These are phyloP conservation scores for Cercophora newfieldiana DNA, from an alignment of 495 filamentous ascomycete genomes.

Conservation along the genomic window DNA sequence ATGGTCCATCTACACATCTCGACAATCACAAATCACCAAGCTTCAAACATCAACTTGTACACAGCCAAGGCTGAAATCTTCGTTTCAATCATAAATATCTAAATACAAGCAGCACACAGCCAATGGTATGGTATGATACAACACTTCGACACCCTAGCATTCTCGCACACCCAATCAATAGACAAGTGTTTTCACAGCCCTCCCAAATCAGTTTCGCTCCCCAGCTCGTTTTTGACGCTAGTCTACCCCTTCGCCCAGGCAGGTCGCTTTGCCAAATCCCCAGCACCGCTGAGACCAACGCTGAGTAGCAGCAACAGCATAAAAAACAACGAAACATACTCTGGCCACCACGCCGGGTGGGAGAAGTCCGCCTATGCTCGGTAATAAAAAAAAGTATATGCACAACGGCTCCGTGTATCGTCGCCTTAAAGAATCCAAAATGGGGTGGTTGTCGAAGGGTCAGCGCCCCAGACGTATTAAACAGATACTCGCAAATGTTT, in stretches of 20 bases:
- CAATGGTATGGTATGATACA: slow-evolving; percentile 6
- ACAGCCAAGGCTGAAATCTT: slow-evolving; percentile 9
- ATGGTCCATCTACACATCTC: too few species aligned
- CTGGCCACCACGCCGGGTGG: background rate
- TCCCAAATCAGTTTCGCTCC: too few species aligned
- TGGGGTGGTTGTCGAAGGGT: background rate
- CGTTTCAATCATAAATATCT: slow-evolving; percentile 11
- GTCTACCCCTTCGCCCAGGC: too few species aligned
- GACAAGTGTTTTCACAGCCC: background rate
- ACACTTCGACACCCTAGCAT: background rate
- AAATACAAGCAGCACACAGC: slow-evolving; percentile 10
- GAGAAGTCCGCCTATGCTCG: slow-evolving; percentile 1
- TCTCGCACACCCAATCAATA: background rate
- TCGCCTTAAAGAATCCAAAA: slow-evolving; percentile 15
- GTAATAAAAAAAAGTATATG: slow-evolving; percentile 4
- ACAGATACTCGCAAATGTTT: background rate
- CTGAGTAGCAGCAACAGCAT: background rate
- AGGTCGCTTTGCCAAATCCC: too few species aligned
- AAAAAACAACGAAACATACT: background rate
- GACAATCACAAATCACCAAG: background rate
- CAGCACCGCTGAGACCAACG: background rate
- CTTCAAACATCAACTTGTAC: too few species aligned
- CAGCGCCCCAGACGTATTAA: slow-evolving; percentile 2
- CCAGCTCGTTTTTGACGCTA: too few species aligned
- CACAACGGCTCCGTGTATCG: slow-evolving; percentile 8